Evolutionary conservation across 1,284 basidiomycete genomes (phyloP).

Genomic region (Fomitopsis schrenkii): DNA sequence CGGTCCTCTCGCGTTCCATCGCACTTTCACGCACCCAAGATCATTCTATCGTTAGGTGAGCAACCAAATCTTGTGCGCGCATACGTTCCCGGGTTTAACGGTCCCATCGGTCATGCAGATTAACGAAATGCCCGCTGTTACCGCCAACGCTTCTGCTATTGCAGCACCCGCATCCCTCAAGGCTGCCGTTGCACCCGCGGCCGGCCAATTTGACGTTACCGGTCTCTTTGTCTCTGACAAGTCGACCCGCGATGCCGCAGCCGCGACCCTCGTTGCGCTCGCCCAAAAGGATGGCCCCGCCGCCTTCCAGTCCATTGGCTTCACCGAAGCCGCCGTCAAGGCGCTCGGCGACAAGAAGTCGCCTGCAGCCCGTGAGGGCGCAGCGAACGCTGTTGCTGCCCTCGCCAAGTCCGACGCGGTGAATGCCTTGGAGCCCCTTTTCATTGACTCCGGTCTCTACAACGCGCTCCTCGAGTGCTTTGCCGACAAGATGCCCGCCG

Average conservation of each 20-base stretch:
- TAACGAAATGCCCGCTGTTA: conserved; percentile 69
- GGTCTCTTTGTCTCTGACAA: conserved; percentile 74
- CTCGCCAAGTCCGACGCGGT: conserved; percentile 78
- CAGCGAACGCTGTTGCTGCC: conserved; percentile 67
- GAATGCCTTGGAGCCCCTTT: conserved; percentile 86
- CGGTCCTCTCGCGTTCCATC: conserved; percentile 30
- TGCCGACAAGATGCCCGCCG: conserved; percentile 89
- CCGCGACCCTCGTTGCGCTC: conserved; percentile 65
- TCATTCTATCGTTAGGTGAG: conserved; percentile 26
- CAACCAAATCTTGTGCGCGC: conserved; percentile 7
- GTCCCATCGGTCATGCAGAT: conserved; percentile 33
- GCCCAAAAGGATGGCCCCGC: conserved; percentile 86
- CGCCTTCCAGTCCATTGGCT: conserved; percentile 74
- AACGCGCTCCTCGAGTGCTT: conserved; percentile 86
- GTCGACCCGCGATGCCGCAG: conserved; percentile 66
- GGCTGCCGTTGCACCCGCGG: conserved; percentile 47
- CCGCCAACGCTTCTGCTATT: conserved; percentile 42
- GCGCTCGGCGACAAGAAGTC: conserved; percentile 91
- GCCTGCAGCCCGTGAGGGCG: conserved; percentile 82
- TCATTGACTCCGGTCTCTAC: conserved; percentile 85
- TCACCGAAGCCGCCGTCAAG: conserved; percentile 81
- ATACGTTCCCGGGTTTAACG: conserved; percentile 13
- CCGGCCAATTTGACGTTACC: conserved; percentile 58
- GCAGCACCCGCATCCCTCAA: conserved; percentile 64
- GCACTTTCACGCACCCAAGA: conserved; percentile 24